These are phyloP conservation scores for Fistulinella cinereoalba DNA, from an alignment of 1,284 basidiomycete species.

Conservation along the genomic window DNA sequence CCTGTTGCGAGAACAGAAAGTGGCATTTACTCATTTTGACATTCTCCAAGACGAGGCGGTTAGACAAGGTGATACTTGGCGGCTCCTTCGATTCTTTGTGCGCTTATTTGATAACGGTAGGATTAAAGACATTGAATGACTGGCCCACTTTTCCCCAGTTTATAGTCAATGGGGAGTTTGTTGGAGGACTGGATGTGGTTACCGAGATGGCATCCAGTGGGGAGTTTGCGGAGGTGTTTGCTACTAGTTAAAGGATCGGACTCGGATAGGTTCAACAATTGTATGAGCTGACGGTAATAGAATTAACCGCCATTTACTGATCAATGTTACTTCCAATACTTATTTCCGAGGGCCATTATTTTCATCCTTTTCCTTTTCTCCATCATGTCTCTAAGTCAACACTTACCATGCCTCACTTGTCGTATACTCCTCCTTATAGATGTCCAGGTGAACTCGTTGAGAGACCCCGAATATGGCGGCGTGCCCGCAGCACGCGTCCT, in stretches of 20 bases:
- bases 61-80: slow-evolving; percentile 45
- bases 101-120: slow-evolving; percentile 57
- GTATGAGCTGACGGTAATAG: background rate
- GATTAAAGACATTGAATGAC: slow-evolving; percentile 66
- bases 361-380: background rate
- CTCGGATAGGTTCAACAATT: background rate
- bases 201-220: slow-evolving; percentile 52
- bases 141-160: slow-evolving; percentile 99
- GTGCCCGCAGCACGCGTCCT: slow-evolving; percentile 47
- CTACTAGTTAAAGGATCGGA: background rate
- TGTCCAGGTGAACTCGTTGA: slow-evolving; percentile 52
- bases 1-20: slow-evolving; percentile 79
- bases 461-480: slow-evolving; percentile 47
- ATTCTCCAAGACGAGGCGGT: slow-evolving; percentile 78
- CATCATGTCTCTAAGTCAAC: slow-evolving; percentile 25
- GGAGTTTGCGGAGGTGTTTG: slow-evolving; percentile 42
- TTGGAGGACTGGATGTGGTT: slow-evolving; percentile 94
- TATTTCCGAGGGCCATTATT: slow-evolving; percentile 5
- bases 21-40: slow-evolving; percentile 84
- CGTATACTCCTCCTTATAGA: slow-evolving; percentile 62
- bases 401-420: slow-evolving; percentile 14
- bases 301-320: background rate
- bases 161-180: slow-evolving; percentile 90
- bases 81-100: slow-evolving; percentile 3
- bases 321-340: slow-evolving; percentile 14